Evolutionary conservation across 2,329 filamentous ascomycete species (phyloP).

Genomic region (Penicillium oxalicum): DNA sequence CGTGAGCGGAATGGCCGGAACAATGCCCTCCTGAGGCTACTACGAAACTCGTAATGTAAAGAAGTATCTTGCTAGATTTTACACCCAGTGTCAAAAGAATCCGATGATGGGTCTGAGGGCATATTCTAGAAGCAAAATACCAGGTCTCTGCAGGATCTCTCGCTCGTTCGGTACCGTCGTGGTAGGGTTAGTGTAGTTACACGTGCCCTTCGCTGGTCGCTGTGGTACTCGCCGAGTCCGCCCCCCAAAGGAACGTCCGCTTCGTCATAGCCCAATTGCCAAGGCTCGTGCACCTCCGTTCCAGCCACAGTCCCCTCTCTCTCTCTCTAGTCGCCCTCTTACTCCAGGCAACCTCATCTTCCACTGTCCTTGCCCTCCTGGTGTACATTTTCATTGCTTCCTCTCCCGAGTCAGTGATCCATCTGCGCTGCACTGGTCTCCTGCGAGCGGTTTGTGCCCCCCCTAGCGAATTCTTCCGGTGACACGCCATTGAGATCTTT

Average conservation of each 20-base stretch:
- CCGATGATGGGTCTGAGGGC: no score
- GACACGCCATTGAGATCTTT: neutral
- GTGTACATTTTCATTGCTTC: neutral
- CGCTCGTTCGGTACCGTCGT: no score
- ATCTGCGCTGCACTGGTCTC: neutral
- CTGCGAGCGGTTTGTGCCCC: conserved; percentile 10
- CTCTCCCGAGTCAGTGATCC: neutral
- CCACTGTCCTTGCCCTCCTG: neutral
- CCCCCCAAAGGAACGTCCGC: conserved; percentile 3
- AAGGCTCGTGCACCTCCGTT: conserved; percentile 20
- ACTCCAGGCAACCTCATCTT: conserved; percentile 9
- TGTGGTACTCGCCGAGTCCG: no score
- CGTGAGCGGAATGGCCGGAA: no score
- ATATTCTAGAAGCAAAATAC: no score
- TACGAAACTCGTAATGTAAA: no score
- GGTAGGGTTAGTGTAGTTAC: no score
- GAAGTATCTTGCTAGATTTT: no score
- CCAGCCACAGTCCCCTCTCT: conserved; percentile 21
- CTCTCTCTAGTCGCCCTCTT: conserved; percentile 7
- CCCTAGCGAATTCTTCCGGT: neutral
- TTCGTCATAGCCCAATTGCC: conserved; percentile 26
- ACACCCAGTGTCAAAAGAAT: no score
- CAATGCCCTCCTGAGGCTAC: no score
- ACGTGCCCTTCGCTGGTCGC: no score
- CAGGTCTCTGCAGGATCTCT: no score